Percentiles rank a stretch among this genome's conserved stretches.
phyloP scores from a whole-genome alignment of 257 asterid genomes.

The Primulina tabacum region DNA sequence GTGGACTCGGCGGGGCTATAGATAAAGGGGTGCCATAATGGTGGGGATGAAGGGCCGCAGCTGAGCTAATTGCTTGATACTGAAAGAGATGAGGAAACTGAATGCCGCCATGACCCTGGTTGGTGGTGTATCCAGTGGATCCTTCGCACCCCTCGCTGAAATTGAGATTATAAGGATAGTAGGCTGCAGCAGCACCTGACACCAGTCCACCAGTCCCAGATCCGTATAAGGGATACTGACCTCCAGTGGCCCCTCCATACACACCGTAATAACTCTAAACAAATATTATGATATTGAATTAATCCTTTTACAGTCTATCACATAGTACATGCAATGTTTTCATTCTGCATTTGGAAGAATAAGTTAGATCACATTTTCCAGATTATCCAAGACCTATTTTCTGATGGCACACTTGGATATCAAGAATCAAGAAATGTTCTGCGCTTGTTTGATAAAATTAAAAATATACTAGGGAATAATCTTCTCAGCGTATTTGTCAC shows the following conservation, averaged over 20 bases:
- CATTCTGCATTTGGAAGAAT: background rate
- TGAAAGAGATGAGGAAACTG: conserved; percentile 79
- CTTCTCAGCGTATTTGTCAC: background rate
- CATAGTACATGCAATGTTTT: background rate
- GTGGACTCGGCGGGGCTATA: conserved; percentile 66
- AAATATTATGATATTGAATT: background rate
- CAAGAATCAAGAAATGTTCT: background rate
- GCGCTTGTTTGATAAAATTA: background rate
- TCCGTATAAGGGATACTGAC: conserved; percentile 69
- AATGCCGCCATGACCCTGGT: conserved; percentile 53
- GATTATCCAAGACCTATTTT: background rate
- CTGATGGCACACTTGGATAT: background rate
- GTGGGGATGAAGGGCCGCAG: conserved; percentile 56
- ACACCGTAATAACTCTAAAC: conserved; percentile 37
- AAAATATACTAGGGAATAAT: background rate
- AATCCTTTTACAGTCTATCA: background rate
- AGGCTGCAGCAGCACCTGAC: conserved; percentile 49
- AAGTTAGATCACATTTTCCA: background rate
- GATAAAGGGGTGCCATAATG: conserved; percentile 81
- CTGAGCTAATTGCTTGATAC: conserved; percentile 49
- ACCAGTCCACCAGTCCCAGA: conserved; percentile 57
- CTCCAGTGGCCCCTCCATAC: conserved; percentile 59
- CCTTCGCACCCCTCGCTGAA: conserved; percentile 56
- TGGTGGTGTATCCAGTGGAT: conserved; percentile 49
- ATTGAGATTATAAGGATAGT: conserved; percentile 69